phyloP scores from a whole-genome alignment of 2,329 filamentous ascomycete species.

The Aspergillus sp. region DNA sequence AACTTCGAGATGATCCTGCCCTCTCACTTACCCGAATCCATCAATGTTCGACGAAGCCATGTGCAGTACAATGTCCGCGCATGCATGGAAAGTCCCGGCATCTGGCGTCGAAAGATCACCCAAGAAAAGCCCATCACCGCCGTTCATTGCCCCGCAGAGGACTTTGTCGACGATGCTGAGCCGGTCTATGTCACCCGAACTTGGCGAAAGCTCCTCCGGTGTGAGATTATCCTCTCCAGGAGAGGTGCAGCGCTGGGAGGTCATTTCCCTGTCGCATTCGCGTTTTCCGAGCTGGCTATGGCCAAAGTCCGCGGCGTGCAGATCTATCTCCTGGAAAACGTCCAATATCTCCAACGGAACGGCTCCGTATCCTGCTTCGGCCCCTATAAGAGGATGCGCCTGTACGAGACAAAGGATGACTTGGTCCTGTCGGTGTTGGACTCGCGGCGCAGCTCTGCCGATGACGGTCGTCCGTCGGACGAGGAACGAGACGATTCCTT shows the following conservation, averaged over 20 bases:
- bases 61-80: conserved; percentile 13
- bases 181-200: conserved; percentile 8
- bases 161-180: conserved; percentile 13
- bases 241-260: conserved; percentile 12
- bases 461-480: conserved; percentile 3
- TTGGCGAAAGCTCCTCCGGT: conserved; percentile 8
- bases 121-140: conserved; percentile 7
- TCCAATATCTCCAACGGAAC: conserved; percentile 11
- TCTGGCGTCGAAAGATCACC: conserved; percentile 2
- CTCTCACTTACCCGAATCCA: conserved; percentile 12
- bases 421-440: background rate
- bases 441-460: background rate
- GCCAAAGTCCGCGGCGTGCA: conserved; percentile 10
- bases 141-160: conserved; percentile 13
- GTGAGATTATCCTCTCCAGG: conserved; percentile 8
- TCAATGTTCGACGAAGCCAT: conserved; percentile 9
- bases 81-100: conserved; percentile 7
- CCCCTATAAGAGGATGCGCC: conserved; percentile 9
- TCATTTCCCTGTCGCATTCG: conserved; percentile 8
- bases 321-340: conserved; percentile 12
- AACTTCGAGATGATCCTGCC: conserved; percentile 15
- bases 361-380: conserved; percentile 10
- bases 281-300: conserved; percentile 7
- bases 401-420: conserved; percentile 8
- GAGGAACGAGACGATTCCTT: background rate